These are phyloP conservation scores for Mortierella sp. DNA, from an alignment of 371 early-diverging fungal species.

Conservation along the genomic window DNA sequence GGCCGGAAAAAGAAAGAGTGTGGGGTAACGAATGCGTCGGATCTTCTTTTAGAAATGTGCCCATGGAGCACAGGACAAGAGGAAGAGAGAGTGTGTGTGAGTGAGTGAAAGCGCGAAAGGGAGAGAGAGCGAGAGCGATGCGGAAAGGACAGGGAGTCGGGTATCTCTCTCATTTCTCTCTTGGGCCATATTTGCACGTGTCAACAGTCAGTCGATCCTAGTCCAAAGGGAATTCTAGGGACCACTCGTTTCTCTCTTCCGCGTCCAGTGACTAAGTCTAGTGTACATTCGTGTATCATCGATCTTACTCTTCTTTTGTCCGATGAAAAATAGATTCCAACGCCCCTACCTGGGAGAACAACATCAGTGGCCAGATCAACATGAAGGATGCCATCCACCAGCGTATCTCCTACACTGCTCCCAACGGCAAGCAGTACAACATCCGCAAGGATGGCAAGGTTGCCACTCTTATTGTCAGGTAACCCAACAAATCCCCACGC, in stretches of 20 bases:
- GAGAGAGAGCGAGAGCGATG: neutral
- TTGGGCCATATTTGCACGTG: conserved; percentile 7
- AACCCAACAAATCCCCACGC: conserved; percentile 14
- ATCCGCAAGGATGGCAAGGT: conserved; percentile 85
- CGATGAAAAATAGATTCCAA: conserved; percentile 73
- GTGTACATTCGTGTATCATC: neutral
- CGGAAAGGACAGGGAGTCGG: too few relatives aligned
- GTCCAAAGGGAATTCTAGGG: neutral
- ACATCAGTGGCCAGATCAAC: conserved; percentile 90
- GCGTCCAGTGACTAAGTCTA: neutral
- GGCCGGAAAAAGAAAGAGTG: too few relatives aligned
- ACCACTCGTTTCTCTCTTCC: neutral
- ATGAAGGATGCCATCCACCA: conserved; percentile 91
- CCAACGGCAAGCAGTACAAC: conserved; percentile 93
- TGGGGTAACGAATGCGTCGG: too few relatives aligned
- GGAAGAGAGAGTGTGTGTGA: too few relatives aligned
- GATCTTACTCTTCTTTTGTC: neutral
- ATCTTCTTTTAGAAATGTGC: conserved; percentile 1
- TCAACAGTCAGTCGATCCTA: conserved; percentile 1
- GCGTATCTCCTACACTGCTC: conserved; percentile 83
- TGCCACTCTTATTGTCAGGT: conserved; percentile 91
- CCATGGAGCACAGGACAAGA: neutral
- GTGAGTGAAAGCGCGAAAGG: too few relatives aligned
- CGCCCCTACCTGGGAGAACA: conserved; percentile 94
- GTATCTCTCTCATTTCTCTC: too few relatives aligned